Percentiles rank a stretch among this genome's conserved stretches.
phyloP scores from a whole-genome alignment of 345 rosid species.

The Eucalyptus polyanthemos region DNA sequence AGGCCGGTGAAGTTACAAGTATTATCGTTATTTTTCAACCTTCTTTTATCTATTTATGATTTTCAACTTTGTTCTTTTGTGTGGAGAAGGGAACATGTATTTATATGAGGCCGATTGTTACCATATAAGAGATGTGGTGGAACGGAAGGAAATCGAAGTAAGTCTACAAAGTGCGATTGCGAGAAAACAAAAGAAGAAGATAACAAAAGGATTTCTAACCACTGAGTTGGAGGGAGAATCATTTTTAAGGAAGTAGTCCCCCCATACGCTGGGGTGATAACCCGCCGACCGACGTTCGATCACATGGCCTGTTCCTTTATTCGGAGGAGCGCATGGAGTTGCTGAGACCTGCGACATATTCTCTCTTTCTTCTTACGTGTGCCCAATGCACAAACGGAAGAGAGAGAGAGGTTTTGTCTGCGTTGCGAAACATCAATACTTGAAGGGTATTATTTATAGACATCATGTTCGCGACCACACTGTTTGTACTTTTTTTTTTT shows the following conservation, averaged over 20 bases:
- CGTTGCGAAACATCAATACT: no score
- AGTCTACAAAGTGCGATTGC: not conserved
- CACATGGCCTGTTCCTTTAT: no score
- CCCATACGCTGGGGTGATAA: conserved; percentile 4
- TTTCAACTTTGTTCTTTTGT: not conserved
- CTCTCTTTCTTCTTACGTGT: no score
- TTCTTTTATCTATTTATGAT: not conserved
- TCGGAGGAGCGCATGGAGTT: no score
- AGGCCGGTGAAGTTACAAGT: not conserved
- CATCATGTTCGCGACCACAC: no score
- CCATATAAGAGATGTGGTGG: not conserved
- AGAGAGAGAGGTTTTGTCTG: no score
- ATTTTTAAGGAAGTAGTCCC: not conserved
- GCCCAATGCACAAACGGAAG: no score
- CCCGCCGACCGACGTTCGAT: no score
- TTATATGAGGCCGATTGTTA: not conserved
- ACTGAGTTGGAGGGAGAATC: not conserved
- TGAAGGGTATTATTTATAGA: no score
- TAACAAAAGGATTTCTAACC: not conserved
- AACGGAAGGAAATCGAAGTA: not conserved
- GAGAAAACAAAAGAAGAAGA: not conserved
- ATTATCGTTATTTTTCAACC: not conserved
- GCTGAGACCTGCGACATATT: no score
- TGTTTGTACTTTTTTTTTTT: no score
- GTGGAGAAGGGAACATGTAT: not conserved